These are phyloP conservation scores for Kodamaea leandrae DNA, from an alignment of 805 yeast genomes.

Conservation along the genomic window DNA sequence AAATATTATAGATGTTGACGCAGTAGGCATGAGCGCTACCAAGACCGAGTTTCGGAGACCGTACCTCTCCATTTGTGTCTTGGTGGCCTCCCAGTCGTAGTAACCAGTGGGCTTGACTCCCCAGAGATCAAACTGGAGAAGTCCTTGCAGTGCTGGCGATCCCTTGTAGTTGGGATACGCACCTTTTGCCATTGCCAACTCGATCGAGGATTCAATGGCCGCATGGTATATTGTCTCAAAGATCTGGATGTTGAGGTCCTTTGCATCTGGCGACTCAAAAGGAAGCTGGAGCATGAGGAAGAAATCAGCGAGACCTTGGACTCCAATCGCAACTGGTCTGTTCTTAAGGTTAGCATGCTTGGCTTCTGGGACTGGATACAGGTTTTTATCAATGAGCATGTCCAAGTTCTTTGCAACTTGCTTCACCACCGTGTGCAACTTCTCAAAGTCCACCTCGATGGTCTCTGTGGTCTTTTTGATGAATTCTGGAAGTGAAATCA, in stretches of 20 bases:
- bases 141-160: constrained; percentile 87
- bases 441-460: constrained; percentile 61
- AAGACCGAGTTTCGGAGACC: constrained; percentile 87
- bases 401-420: constrained; percentile 77
- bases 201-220: constrained; percentile 82
- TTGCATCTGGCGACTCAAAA: constrained; percentile 81
- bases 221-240: constrained; percentile 97
- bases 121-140: constrained; percentile 89
- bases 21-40: constrained; percentile 97
- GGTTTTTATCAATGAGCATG: constrained; percentile 77
- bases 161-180: constrained; percentile 72
- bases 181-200: constrained; percentile 70
- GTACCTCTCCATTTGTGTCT: constrained; percentile 51
- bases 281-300: constrained; percentile 79
- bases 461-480: constrained; percentile 35
- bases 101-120: constrained; percentile 68
- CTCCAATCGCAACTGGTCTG: constrained; percentile 95
- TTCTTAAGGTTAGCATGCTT: constrained; percentile 72
- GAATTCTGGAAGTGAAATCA: constrained; percentile 83
- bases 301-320: constrained; percentile 94
- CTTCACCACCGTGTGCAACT: constrained; percentile 73
- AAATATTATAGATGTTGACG: constrained; percentile 92
- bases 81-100: constrained; percentile 78
- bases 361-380: constrained; percentile 81
- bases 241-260: constrained; percentile 71